Base-by-base conservation (phyloP, 768 basidiomycete genomes). In the Boletus rubroflammeus region DNA sequence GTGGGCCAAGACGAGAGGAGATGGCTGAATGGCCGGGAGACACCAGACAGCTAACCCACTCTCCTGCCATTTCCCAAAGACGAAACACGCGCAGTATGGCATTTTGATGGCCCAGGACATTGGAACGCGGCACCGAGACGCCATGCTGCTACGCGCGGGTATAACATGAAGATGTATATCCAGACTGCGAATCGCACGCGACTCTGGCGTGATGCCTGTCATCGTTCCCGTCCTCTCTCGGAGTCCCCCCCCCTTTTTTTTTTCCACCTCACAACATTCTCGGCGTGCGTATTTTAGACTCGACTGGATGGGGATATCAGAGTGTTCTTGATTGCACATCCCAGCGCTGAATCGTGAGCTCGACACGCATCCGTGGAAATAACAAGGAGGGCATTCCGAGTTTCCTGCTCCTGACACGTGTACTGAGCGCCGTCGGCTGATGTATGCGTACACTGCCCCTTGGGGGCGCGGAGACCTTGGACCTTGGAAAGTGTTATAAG, bases 321-420 rank as follows among this genome's bases (percentile, higher is more conserved):
- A 3, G 40, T 17, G 14, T 40, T 46, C 54, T 41, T n/a, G 40
- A 56, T 40, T 23, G 50, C 46, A 10, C 49, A 49, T 53, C 45
- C 25, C 13, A 38, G 14, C 17, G 21, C 31, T n/a, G 45, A 23
- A 19, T 6, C 40, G 17, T 36, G 53, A 17, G 11, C 28, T 31
- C 44, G 29, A 46, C 19, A 9, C 19, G 23, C 45, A 15, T 29
- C 44, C 45, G 21, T 11, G 19, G 55, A 55, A 56, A 13, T n/a
- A n/a, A 29, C 44, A 51, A 51, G 40, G 26, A 3, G 26, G 28
- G 54, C 14, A 13, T 61, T 29, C 50, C 60, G 50, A 62, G 59
- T 48, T 39, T 44, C 59, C 45, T 39, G 38, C 32, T 35, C 48
- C 39, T 32, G n/a, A 43, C 55, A 58, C 60, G 47, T 48, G 34